Evolutionary conservation across 2,329 filamentous ascomycete species (phyloP), one percentile per base, ranked within the genome.

Genomic region (Rachicladosporium sp.): DNA sequence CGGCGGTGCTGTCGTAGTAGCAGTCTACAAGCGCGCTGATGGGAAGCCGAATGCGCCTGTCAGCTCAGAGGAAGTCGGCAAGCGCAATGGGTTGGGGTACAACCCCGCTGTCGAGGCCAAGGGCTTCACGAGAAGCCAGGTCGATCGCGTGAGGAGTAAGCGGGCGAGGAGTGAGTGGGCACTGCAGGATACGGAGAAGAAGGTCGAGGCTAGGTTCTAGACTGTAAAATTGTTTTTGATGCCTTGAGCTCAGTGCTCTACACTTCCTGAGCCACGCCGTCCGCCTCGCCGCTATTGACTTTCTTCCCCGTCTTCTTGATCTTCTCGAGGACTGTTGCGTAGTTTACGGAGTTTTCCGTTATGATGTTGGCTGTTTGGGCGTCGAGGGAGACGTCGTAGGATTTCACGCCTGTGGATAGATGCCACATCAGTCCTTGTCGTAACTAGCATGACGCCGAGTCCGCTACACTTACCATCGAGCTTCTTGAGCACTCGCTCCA

Each of bases 231-330:
- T 8, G 7, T 8, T 27, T 8, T 7, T 27, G 7, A 27, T 27
- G 23, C 23, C 23, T 27, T 27, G 23, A 27, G 6, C 7, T 27
- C 23, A 8, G 23, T 27, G 23, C 41, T 37, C 40, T 46, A 53
- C 21, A 58, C 54, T 12, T 50, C 33, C 45, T 60, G 57, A 6
- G 51, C 33, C 43, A 73, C 69, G 39, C 82, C 82, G 57, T 88
- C 81, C 15, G 73, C 80, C 68, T 78, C 75, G 50, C 73, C 82
- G 23, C 72, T 78, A 64, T 82, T 93, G 59, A 95, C 79, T 57
- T 81, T 82, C 76, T 95, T 95, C 56, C 88, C 88, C 9, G 88
- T 94, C 78, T 94, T 94, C 73, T 82, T 79, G 63, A 95, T 94
- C 61, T 84, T 93, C 59, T 74, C 72, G 45, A 93, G 76, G 43